phyloP scores from a whole-genome alignment of 1,139 yeast species.

The Kurtzmaniella quercitrusa region DNA sequence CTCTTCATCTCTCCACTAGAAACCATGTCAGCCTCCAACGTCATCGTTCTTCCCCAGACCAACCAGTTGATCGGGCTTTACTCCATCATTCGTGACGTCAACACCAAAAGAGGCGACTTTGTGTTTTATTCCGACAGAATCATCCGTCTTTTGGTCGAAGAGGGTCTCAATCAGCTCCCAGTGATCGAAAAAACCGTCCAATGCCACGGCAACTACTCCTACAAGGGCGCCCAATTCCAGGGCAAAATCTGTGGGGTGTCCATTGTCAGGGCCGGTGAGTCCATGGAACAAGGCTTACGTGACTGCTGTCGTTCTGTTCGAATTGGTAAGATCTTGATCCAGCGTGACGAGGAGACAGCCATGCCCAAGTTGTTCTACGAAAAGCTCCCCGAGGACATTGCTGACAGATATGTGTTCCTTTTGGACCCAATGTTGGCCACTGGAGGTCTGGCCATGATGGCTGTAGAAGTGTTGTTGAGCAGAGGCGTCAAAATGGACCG shows the following conservation, averaged over 20 bases:
- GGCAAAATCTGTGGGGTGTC: slow-evolving; percentile 98
- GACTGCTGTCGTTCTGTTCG: slow-evolving; percentile 94
- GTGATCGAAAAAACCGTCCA: slow-evolving; percentile 62
- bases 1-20: neutral
- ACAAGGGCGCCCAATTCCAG: slow-evolving; percentile 74
- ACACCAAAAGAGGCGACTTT: slow-evolving; percentile 82
- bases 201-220: slow-evolving; percentile 74
- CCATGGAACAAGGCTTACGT: slow-evolving; percentile 96
- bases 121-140: slow-evolving; percentile 94
- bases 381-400: slow-evolving; percentile 87
- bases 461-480: slow-evolving; percentile 80
- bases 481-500: slow-evolving; percentile 87
- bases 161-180: slow-evolving; percentile 89
- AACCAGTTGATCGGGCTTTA: slow-evolving; percentile 84
- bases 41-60: slow-evolving; percentile 75
- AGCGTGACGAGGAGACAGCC: slow-evolving; percentile 89
- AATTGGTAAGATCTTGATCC: slow-evolving; percentile 92
- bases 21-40: slow-evolving; percentile 35
- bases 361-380: slow-evolving; percentile 80
- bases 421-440: slow-evolving; percentile 98
- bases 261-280: slow-evolving; percentile 95
- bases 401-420: slow-evolving; percentile 81
- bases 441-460: slow-evolving; percentile 97
- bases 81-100: slow-evolving; percentile 80
- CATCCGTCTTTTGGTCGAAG: slow-evolving; percentile 88